Conservation (phyloP, 2,329 filamentous ascomycete genomes). For the Trichoderma koningiopsis region DNA sequence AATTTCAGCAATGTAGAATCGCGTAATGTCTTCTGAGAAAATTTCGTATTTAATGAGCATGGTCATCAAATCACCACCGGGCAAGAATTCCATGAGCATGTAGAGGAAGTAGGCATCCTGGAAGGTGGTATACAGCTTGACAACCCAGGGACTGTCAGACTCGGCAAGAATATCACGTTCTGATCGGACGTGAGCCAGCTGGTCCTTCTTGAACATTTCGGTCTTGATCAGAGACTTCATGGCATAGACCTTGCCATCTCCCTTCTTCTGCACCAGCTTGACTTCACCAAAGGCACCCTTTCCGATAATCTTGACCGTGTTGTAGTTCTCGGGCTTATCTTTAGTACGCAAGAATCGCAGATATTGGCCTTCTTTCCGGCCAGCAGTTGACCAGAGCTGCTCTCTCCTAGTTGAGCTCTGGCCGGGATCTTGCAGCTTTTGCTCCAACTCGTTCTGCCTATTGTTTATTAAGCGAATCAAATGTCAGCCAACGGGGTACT, state of each 20-base stretch:
- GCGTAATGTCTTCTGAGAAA: conserved; percentile 96
- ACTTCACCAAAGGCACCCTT: conserved; percentile 99
- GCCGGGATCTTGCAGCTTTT: conserved; percentile 75
- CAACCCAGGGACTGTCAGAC: conserved; percentile 99
- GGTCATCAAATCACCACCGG: conserved; percentile 97
- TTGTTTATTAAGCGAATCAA: not conserved
- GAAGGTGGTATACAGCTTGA: conserved; percentile 98
- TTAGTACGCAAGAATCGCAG: conserved; percentile 91
- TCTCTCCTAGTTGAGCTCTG: conserved; percentile 76
- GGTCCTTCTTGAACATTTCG: conserved; percentile 99
- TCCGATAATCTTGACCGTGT: conserved; percentile 95
- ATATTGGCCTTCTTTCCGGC: conserved; percentile 88
- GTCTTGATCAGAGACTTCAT: conserved; percentile 98
- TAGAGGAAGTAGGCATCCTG: conserved; percentile 96
- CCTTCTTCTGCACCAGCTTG: conserved; percentile 94
- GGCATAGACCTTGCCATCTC: conserved; percentile 95
- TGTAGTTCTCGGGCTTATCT: conserved; percentile 92
- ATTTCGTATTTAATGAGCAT: conserved; percentile 99
- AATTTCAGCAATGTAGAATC: conserved; percentile 99
- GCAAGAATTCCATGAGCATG: conserved; percentile 99
- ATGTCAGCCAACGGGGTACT: not conserved
- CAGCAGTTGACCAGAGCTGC: conserved; percentile 80
- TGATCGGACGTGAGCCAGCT: conserved; percentile 93
- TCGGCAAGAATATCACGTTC: conserved; percentile 98
- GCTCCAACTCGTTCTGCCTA: conserved; percentile 90